Percentiles rank a stretch among this genome's conserved stretches.
Conservation (phyloP, 2,329 filamentous ascomycete genomes). For the Epichloe bromicola region DNA sequence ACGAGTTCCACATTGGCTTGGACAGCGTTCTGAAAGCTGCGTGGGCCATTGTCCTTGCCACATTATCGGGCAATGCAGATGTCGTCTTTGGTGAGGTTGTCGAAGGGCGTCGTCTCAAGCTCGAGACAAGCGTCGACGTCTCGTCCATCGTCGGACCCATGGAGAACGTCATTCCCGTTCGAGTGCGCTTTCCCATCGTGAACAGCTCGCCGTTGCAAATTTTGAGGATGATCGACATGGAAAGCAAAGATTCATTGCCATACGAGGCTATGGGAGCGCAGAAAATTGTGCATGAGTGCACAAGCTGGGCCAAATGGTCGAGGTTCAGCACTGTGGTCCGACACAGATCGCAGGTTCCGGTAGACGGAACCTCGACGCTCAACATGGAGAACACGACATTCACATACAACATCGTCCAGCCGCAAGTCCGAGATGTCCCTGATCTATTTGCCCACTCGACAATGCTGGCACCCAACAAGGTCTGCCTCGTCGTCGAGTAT, state of each 20-base stretch:
- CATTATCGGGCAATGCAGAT: slow-evolving; percentile 33
- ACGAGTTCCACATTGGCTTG: slow-evolving; percentile 32
- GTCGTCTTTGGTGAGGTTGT: slow-evolving; percentile 44
- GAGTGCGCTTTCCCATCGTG: slow-evolving; percentile 31
- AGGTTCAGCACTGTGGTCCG: slow-evolving; percentile 42
- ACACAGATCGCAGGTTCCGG: slow-evolving; percentile 23
- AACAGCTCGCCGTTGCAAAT: slow-evolving; percentile 34
- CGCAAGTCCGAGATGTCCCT: slow-evolving; percentile 26
- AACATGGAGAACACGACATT: slow-evolving; percentile 33
- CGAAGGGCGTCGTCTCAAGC: slow-evolving; percentile 31
- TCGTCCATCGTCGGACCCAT: slow-evolving; percentile 33
- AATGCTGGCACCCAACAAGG: slow-evolving; percentile 20
- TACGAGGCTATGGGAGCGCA: slow-evolving; percentile 38
- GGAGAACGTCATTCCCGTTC: slow-evolving; percentile 34
- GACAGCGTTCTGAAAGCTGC: slow-evolving; percentile 43
- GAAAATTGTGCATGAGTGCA: slow-evolving; percentile 40
- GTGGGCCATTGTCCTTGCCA: slow-evolving; percentile 43
- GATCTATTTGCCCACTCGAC: slow-evolving; percentile 34
- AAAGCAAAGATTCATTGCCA: slow-evolving; percentile 32
- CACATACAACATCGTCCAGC: slow-evolving; percentile 28
- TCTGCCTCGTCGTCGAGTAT: slow-evolving; percentile 32
- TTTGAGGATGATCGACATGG: slow-evolving; percentile 34
- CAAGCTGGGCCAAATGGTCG: slow-evolving; percentile 39
- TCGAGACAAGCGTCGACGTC: slow-evolving; percentile 41
- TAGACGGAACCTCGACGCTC: slow-evolving; percentile 27